These are phyloP conservation scores for Mucor mucedo DNA, from an alignment of 371 early-diverging fungal genomes.

Conservation along the genomic window DNA sequence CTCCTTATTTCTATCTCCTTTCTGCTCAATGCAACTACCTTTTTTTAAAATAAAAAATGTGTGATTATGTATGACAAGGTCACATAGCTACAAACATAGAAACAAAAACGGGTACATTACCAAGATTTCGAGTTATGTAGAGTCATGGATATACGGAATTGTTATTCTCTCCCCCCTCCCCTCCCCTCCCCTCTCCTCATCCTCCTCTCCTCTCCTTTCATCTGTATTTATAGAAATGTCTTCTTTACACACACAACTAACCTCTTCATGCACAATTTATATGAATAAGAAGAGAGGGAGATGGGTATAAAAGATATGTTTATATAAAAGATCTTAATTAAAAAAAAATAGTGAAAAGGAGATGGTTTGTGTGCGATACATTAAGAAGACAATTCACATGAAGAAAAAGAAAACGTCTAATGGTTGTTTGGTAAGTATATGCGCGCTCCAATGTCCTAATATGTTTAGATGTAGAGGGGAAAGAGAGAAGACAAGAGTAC, in stretches of 20 bases:
- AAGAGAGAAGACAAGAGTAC: too few species aligned
- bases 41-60: too few species aligned
- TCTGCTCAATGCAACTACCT: too few species aligned
- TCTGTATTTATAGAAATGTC: not conserved
- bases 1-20: too few species aligned
- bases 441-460: not conserved
- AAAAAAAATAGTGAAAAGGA: not conserved
- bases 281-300: not conserved
- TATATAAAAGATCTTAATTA: constrained; percentile 1
- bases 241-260: not conserved
- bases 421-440: not conserved
- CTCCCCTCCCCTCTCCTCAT: too few species aligned
- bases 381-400: not conserved
- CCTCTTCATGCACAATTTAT: not conserved
- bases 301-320: not conserved
- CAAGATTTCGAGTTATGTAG: too few species aligned
- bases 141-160: too few species aligned
- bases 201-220: not conserved
- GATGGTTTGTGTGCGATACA: not conserved
- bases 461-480: too few species aligned
- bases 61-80: too few species aligned
- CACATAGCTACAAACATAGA: too few species aligned
- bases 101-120: too few species aligned
- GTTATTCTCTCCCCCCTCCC: too few species aligned
- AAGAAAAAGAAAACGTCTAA: not conserved